Evolutionary conservation across 2,329 filamentous ascomycete genomes (phyloP).

Genomic region (Sarocladium brachiariae): DNA sequence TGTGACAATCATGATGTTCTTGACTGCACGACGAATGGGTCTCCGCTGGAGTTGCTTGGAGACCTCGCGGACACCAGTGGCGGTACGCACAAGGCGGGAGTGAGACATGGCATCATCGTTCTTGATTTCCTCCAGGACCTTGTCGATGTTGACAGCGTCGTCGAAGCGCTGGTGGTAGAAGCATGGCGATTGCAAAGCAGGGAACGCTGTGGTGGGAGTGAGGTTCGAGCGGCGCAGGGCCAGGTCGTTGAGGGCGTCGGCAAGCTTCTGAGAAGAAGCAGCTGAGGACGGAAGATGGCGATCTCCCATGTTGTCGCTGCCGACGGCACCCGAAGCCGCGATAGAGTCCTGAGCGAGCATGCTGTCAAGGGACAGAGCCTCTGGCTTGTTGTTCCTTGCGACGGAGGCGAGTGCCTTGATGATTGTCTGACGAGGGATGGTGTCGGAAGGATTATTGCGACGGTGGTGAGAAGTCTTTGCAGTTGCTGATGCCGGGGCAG

Average conservation of each 20-base stretch:
- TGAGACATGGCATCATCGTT: conserved; percentile 87
- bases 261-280: conserved; percentile 54
- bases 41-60: conserved; percentile 89
- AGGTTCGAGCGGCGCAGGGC: conserved; percentile 23
- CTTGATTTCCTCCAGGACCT: conserved; percentile 89
- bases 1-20: conserved; percentile 96
- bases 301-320: neutral
- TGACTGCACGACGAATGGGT: conserved; percentile 85
- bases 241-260: conserved; percentile 51
- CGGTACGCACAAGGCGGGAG: conserved; percentile 89
- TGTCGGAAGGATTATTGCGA: conserved; percentile 50
- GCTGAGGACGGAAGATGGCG: conserved; percentile 26
- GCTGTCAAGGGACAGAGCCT: conserved; percentile 54
- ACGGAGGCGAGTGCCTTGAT: conserved; percentile 73
- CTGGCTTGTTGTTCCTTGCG: conserved; percentile 52
- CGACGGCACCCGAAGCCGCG: too few relatives aligned
- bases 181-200: conserved; percentile 78
- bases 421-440: conserved; percentile 69
- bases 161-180: conserved; percentile 98
- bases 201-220: conserved; percentile 39
- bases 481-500: too few relatives aligned
- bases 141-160: conserved; percentile 89
- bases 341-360: conserved; percentile 44
- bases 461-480: conserved; percentile 24
- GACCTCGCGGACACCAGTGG: conserved; percentile 89